A percentile compares a stretch with the other conserved stretches of the same genome.
Conservation (phyloP, 2,329 filamentous ascomycete species). For the Emergomyces orientalis region DNA sequence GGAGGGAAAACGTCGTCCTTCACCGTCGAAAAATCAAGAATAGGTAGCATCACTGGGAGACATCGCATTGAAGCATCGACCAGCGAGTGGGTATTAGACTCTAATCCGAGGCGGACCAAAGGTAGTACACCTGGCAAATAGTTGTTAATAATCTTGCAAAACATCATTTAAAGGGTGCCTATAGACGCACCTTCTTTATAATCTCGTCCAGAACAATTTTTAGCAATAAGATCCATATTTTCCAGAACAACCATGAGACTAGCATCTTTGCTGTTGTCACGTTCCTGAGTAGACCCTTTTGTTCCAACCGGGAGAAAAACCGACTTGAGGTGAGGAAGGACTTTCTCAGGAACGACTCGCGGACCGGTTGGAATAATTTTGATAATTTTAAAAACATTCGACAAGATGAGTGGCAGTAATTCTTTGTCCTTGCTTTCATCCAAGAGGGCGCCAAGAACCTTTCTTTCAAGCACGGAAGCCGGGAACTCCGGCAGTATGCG, state of each 20-base stretch:
- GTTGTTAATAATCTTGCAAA: constrained; percentile 17
- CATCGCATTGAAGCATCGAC: constrained; percentile 77
- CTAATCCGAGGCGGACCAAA: constrained; percentile 71
- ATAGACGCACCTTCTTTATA: constrained; percentile 72
- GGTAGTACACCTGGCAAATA: constrained; percentile 64
- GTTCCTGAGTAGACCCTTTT: constrained; percentile 48
- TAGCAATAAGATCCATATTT: constrained; percentile 64
- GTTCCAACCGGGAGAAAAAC: constrained; percentile 58
- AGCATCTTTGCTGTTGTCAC: constrained; percentile 75
- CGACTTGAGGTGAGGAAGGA: constrained; percentile 75
- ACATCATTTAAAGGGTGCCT: neutral
- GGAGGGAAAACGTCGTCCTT: constrained; percentile 95
- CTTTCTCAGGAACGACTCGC: constrained; percentile 71
- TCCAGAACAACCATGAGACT: constrained; percentile 87
- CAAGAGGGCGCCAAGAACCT: constrained; percentile 75
- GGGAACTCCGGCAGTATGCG: constrained; percentile 88
- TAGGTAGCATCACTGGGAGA: constrained; percentile 68
- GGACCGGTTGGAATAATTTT: constrained; percentile 66
- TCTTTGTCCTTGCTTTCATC: constrained; percentile 93
- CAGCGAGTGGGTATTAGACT: constrained; percentile 79
- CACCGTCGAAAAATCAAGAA: constrained; percentile 91
- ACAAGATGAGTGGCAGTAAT: constrained; percentile 71
- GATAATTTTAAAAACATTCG: constrained; percentile 87
- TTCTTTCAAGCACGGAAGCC: constrained; percentile 87
- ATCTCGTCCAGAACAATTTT: constrained; percentile 79